Evolutionary conservation across 169 alveolate species (phyloP), one percentile per base, ranked within the genome.

Genomic region (Babesia gibsoni): DNA sequence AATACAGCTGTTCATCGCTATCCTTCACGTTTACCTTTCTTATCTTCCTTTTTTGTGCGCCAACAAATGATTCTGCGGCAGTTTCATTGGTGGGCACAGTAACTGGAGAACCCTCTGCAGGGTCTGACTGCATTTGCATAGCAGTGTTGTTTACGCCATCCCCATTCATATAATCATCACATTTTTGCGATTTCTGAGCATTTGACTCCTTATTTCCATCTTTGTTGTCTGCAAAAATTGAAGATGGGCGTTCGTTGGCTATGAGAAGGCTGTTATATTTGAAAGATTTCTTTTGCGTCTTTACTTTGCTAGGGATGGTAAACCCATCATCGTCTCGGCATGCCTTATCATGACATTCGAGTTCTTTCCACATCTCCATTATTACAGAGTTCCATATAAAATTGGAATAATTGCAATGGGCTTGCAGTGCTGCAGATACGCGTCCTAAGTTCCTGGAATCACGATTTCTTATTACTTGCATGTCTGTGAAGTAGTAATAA

Each of bases 381-480:
- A 68, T 54, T 0, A 56, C 25, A 20, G 58, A 48, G 22, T 30
- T 45, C 82, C 82, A 77, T 16, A 53, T 29, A 54, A 25, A 54
- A 42, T 77, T 77, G 49, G 81, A 67, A 23, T 77, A 66, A 43
- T 57, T 67, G 52, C 86, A 66, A 23, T 30, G 57, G 18, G 81
- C 78, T 23, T 77, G 81, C 29, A 77, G 45, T 5, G 86, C 81
- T 32, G 86, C 82, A 7, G 86, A 41, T 3, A 57, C 54, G 16
- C 70, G 52, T 12, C 75, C 56, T 20, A 77, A 25, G 42, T 48
- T 66, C 12, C 59, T 16, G 8, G 33, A 23, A 18, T 67, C 81
- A 41, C 56, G 20, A 49, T 35, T 52, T 35, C 35, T 41, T 30
- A 67, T 32, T 14, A 53, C 23, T 4, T 65, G 0, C 37, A 54